These are phyloP conservation scores for Streptanthus diversifolius DNA, from an alignment of 345 rosid genomes.

Conservation along the genomic window DNA sequence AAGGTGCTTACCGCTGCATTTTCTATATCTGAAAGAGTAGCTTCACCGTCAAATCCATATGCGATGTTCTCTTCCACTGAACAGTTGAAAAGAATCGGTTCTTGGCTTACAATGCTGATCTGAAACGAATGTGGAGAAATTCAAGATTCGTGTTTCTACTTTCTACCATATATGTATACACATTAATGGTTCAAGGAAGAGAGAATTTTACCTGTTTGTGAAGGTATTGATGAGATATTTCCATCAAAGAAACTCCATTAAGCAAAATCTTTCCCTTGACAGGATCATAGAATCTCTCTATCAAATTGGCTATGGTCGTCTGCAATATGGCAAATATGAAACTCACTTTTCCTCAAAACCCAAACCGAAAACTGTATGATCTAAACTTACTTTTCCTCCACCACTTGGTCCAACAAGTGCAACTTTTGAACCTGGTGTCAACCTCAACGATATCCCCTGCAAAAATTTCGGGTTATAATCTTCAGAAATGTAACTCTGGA, in stretches of 20 bases:
- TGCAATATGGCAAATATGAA: slow-evolving; percentile 37
- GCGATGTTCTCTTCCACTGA: slow-evolving; percentile 51
- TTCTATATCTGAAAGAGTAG: slow-evolving; percentile 51
- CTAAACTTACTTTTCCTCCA: slow-evolving; percentile 76
- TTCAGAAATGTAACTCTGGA: neutral
- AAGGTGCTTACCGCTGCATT: slow-evolving; percentile 59
- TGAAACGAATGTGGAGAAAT: slow-evolving; percentile 23
- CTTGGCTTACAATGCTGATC: slow-evolving; percentile 97
- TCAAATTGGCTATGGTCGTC: slow-evolving; percentile 91
- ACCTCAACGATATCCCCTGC: slow-evolving; percentile 84
- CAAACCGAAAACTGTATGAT: neutral
- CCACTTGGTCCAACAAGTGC: slow-evolving; percentile 99
- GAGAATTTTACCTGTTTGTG: slow-evolving; percentile 56
- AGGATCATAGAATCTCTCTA: slow-evolving; percentile 91
- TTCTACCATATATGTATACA: neutral
- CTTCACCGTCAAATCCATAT: slow-evolving; percentile 66
- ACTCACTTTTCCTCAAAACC: neutral
- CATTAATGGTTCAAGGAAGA: neutral
- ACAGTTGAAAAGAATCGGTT: slow-evolving; percentile 71
- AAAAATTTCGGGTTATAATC: neutral
- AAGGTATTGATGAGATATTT: slow-evolving; percentile 76
- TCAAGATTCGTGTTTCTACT: neutral
- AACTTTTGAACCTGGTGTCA: slow-evolving; percentile 78
- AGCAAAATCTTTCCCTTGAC: slow-evolving; percentile 70
- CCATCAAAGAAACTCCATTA: slow-evolving; percentile 74